Conservation (phyloP, 1,284 basidiomycete genomes). For the Phellopilus nigrolimitatus region DNA sequence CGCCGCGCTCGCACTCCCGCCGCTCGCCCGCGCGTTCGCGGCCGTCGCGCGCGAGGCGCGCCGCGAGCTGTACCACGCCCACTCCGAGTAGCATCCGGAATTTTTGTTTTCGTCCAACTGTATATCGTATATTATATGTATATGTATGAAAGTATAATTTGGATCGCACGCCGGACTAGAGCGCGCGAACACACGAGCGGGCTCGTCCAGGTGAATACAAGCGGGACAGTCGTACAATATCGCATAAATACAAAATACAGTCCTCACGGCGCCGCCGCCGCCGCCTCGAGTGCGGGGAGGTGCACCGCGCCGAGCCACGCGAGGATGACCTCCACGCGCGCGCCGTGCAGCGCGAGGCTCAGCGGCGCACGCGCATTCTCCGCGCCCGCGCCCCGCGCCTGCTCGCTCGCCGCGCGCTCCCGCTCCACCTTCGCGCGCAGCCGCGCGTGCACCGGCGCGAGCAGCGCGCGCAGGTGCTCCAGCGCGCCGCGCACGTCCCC, state of each 20-base stretch:
- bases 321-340: constrained; percentile 74
- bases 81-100: not conserved
- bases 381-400: constrained; percentile 33
- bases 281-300: constrained; percentile 59
- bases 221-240: no score
- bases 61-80: constrained; percentile 26
- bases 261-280: no score
- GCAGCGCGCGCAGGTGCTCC: constrained; percentile 61
- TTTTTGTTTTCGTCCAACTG: no score
- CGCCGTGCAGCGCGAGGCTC: constrained; percentile 77
- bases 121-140: no score
- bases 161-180: no score
- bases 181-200: no score
- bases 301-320: constrained; percentile 78
- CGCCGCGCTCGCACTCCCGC: constrained; percentile 29
- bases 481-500: constrained; percentile 44
- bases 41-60: constrained; percentile 32
- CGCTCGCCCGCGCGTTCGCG: constrained; percentile 31
- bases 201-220: no score
- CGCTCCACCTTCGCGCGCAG: constrained; percentile 51
- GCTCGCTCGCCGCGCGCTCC: constrained; percentile 36
- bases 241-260: no score
- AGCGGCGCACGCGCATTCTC: constrained; percentile 59
- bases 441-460: constrained; percentile 58
- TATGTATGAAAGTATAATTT: no score